Evolutionary conservation across 2,329 filamentous ascomycete genomes (phyloP).

Genomic region (Apiospora malaysiana): DNA sequence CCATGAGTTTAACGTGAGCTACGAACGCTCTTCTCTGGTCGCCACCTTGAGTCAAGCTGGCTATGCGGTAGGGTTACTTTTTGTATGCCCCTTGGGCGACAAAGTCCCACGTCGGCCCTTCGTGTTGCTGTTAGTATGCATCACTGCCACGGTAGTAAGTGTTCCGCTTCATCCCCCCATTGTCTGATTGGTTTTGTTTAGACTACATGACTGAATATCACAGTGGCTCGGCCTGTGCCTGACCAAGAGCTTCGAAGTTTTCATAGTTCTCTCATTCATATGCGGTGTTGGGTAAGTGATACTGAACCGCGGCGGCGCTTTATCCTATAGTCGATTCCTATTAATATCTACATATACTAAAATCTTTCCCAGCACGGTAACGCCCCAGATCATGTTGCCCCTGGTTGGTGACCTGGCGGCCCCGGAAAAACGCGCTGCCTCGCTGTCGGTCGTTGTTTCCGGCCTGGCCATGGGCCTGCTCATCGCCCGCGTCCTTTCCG

Average conservation of each 20-base stretch:
- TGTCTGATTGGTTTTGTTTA: background rate
- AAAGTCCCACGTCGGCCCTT: conserved; percentile 64
- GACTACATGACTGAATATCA: background rate
- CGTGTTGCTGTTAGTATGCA: conserved; percentile 63
- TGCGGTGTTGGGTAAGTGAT: conserved; percentile 50
- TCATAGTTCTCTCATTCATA: conserved; percentile 68
- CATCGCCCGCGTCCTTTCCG: conserved; percentile 70
- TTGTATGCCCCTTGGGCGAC: conserved; percentile 71
- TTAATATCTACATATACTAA: background rate
- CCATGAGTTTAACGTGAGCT: conserved; percentile 64
- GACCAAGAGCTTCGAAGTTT: conserved; percentile 62
- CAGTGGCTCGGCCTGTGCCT: conserved; percentile 67
- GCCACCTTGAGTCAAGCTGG: conserved; percentile 73
- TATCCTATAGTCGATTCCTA: conserved; percentile 48
- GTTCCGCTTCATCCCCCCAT: background rate
- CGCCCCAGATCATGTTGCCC: conserved; percentile 67
- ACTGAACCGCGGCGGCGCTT: conserved; percentile 56
- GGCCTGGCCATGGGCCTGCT: conserved; percentile 70
- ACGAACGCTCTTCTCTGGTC: conserved; percentile 63
- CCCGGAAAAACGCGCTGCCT: conserved; percentile 63
- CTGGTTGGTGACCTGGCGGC: conserved; percentile 73
- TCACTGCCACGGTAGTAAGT: conserved; percentile 66
- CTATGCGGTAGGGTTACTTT: conserved; percentile 69
- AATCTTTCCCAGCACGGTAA: conserved; percentile 36
- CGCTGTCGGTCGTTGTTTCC: conserved; percentile 69